Percentiles rank a stretch among this genome's conserved stretches.
phyloP scores from a whole-genome alignment of 1,284 basidiomycete genomes.

The Microbotryomycetes sp. region DNA sequence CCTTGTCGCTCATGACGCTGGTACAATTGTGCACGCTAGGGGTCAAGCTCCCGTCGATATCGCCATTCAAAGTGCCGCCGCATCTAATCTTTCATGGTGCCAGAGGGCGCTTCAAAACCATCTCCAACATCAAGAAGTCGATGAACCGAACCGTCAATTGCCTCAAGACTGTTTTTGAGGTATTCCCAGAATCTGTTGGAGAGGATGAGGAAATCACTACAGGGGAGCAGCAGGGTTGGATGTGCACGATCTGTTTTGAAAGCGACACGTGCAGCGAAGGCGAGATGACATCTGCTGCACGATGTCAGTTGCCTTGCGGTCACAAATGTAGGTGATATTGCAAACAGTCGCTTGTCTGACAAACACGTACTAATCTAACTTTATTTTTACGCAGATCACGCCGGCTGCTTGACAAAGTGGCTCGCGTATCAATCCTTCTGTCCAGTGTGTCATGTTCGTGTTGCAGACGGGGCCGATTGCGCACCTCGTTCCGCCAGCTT shows the following conservation, averaged over 20 bases:
- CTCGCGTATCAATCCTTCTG: constrained; percentile 10
- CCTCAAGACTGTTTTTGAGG: neutral
- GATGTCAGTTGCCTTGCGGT: constrained; percentile 6
- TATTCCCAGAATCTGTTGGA: neutral
- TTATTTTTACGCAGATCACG: constrained; percentile 1
- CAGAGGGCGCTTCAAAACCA: neutral
- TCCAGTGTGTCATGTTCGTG: constrained; percentile 7
- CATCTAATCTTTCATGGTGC: constrained; percentile 8
- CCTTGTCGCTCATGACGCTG: constrained; percentile 5
- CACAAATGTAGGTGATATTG: constrained; percentile 2
- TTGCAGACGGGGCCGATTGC: neutral
- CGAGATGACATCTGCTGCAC: neutral
- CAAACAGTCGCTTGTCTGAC: too few species aligned
- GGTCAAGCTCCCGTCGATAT: neutral
- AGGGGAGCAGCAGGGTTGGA: constrained; percentile 1
- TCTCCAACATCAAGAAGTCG: neutral
- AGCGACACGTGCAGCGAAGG: neutral
- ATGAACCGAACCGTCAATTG: constrained; percentile 10
- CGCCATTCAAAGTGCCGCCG: constrained; percentile 3
- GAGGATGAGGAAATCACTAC: neutral
- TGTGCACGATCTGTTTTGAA: constrained; percentile 17
- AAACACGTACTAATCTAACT: too few species aligned
- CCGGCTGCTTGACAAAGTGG: constrained; percentile 11
- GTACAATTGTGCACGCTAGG: neutral
- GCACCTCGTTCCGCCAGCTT: neutral